Base-by-base conservation (phyloP, 2,329 filamentous ascomycete species). In the Geosmithia morbida region DNA sequence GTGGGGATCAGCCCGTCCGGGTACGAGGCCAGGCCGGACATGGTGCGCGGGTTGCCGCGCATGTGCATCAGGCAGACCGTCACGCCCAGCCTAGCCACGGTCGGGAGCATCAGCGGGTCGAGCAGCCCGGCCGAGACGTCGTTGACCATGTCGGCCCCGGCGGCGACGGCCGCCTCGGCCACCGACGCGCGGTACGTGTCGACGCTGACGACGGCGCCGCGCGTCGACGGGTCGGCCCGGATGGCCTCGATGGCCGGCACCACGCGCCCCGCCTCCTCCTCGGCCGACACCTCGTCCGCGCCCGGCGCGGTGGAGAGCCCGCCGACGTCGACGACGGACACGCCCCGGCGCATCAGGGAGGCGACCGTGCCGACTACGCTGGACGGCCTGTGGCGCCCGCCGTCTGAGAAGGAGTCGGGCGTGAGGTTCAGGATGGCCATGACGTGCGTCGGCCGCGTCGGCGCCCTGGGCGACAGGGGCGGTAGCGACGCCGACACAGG, bases 371-470 rank as follows among this genome's bases (percentile, higher is more conserved):
- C 59, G 13, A 71, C 65, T 22, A 92, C 71, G 51, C 77, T 69
- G 13, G 65, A 58, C 20, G 68, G 57, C 42, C 67, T 65, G 61
- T 88, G 76, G 8, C 70, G 58, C 8, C 88, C 88, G 47, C 88
- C 90, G 59, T 97, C 89, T 1, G 90, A 97, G 68, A 98, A 98
- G 10, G 90, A 97, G 66, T 98, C 90, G 0, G 90, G 90, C 0
- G 92, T 97, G 46, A 94, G 68, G 64, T 98, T 98, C 43, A 97
- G 71, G 52, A 98, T 94, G 48, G 85, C 86, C 92, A 98, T 98
- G 54, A 96, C 66, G 43, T 79, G 78, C 0, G 90, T 96, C 47
- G 68, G 71, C 44, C 81, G 75, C 43, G 72, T 69, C 7, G 72
- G 65, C 30, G 69, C 66, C 29, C 79, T 65, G 17, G 85, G 72